phyloP scores from a whole-genome alignment of 768 basidiomycete species.

The Tulasnella sp. region DNA sequence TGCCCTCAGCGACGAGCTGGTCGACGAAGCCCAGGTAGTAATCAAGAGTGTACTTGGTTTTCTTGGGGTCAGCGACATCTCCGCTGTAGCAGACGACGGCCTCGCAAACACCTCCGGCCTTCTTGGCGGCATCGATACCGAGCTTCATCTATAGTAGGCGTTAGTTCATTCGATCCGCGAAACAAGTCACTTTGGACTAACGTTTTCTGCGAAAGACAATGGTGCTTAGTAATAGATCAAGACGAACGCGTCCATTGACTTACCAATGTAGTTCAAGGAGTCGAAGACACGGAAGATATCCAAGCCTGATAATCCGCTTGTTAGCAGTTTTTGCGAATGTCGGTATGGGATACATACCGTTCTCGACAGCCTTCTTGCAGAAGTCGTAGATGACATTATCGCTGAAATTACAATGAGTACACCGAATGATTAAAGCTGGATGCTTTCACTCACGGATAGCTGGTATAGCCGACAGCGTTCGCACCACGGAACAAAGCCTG shows the following conservation, averaged over 20 bases:
- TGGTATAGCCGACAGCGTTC: slow-evolving; percentile 97
- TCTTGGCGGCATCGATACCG: slow-evolving; percentile 99
- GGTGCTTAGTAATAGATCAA: neutral
- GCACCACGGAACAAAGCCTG: slow-evolving; percentile 98
- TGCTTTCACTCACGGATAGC: slow-evolving; percentile 68
- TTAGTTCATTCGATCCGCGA: slow-evolving; percentile 16
- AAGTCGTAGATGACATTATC: slow-evolving; percentile 99
- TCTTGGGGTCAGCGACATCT: slow-evolving; percentile 87
- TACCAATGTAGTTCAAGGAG: slow-evolving; percentile 96
- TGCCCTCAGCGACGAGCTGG: slow-evolving; percentile 84
- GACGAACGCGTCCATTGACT: slow-evolving; percentile 20
- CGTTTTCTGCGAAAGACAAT: slow-evolving; percentile 46
- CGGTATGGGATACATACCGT: slow-evolving; percentile 36
- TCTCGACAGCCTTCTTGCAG: slow-evolving; percentile 99
- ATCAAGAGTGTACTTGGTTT: slow-evolving; percentile 92
- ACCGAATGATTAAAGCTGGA: neutral
- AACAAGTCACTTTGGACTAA: slow-evolving; percentile 20
- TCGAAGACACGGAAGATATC: slow-evolving; percentile 99
- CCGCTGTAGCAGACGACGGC: slow-evolving; percentile 98
- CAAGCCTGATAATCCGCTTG: slow-evolving; percentile 27
- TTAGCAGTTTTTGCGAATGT: neutral
- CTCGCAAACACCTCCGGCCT: slow-evolving; percentile 96
- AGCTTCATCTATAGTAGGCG: slow-evolving; percentile 65
- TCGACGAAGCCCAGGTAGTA: slow-evolving; percentile 97
- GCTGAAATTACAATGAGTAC: slow-evolving; percentile 27